A percentile compares a stretch with the other conserved stretches of the same genome.
phyloP scores from a whole-genome alignment of 2,329 filamentous ascomycete species.

The Colletotrichum euphorbiae region DNA sequence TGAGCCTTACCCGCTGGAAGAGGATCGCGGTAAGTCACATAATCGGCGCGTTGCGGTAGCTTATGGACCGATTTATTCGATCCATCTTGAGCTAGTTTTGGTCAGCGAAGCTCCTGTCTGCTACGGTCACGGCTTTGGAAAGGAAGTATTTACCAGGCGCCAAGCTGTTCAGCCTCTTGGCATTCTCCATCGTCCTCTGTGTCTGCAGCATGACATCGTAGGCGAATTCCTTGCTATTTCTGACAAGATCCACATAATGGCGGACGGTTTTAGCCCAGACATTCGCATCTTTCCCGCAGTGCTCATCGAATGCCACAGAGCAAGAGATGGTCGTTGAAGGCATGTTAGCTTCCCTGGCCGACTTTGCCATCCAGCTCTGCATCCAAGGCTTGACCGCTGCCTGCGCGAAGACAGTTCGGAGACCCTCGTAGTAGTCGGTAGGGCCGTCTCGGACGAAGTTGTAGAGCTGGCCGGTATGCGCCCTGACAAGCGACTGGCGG shows the following conservation, averaged over 20 bases:
- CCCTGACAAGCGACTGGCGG: background rate
- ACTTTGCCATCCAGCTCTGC: slow-evolving; percentile 10
- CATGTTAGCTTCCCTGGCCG: background rate
- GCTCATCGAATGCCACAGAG: slow-evolving; percentile 17
- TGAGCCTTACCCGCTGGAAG: slow-evolving; percentile 11
- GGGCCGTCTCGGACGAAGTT: background rate
- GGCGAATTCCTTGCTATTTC: background rate
- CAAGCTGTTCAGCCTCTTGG: slow-evolving; percentile 13
- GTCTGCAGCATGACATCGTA: slow-evolving; percentile 11
- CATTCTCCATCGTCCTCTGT: slow-evolving; percentile 3
- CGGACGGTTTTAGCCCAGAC: background rate
- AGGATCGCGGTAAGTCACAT: slow-evolving; percentile 29
- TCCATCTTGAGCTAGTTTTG: background rate
- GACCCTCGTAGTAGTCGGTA: background rate
- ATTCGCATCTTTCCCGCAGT: slow-evolving; percentile 1
- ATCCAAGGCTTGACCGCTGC: slow-evolving; percentile 33
- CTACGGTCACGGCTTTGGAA: background rate
- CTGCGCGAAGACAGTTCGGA: slow-evolving; percentile 12
- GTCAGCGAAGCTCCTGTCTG: background rate
- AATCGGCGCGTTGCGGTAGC: slow-evolving; percentile 8
- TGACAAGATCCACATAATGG: slow-evolving; percentile 10
- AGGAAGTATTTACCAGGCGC: background rate
- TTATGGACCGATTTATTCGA: slow-evolving; percentile 10
- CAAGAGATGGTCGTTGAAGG: background rate
- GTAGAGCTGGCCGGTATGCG: slow-evolving; percentile 9